Conservation (phyloP, 805 yeast species). For the Saccharomycopsis oosterbeekiorum region DNA sequence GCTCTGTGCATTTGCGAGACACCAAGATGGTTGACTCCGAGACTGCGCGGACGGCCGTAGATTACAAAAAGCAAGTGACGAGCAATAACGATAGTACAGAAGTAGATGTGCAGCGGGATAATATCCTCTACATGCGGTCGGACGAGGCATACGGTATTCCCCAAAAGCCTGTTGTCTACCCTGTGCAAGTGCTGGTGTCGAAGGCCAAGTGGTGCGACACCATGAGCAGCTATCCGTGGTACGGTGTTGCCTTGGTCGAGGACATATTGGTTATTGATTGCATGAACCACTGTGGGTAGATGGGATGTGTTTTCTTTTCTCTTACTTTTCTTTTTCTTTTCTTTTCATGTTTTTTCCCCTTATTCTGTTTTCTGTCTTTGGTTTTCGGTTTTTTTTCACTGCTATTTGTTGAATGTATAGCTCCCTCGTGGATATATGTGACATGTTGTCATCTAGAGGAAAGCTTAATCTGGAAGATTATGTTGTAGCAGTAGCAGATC, state of each 20-base stretch:
- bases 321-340: neutral
- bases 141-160: neutral
- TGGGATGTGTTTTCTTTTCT: neutral
- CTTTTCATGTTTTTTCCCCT: neutral
- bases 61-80: neutral
- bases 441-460: neutral
- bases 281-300: neutral
- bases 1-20: neutral
- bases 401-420: neutral
- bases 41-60: neutral
- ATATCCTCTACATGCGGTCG: neutral
- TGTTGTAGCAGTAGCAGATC: no score
- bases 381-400: neutral
- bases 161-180: neutral
- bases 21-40: neutral
- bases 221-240: neutral
- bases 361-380: neutral
- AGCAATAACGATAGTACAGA: neutral
- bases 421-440: neutral
- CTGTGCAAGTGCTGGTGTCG: neutral
- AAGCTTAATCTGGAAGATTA: neutral
- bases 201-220: neutral
- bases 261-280: neutral
- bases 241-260: neutral
- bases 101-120: neutral